Percentiles rank a stretch among this genome's conserved stretches.
Conservation (phyloP, 2,329 filamentous ascomycete genomes). For the Pyricularia sp. region DNA sequence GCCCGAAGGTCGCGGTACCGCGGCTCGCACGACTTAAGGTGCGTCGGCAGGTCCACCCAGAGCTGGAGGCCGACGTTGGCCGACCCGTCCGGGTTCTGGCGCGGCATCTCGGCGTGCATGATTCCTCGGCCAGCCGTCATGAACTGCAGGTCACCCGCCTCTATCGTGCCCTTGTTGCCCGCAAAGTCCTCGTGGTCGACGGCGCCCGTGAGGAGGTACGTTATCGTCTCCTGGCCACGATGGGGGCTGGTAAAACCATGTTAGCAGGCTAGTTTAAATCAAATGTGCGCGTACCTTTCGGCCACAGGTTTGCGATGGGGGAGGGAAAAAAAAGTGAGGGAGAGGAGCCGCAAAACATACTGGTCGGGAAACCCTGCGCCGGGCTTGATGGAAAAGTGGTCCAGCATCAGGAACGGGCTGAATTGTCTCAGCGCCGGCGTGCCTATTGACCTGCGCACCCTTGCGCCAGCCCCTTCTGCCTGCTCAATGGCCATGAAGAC, state of each 20-base stretch:
- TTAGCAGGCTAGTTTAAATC: neutral
- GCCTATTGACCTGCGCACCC: slow-evolving; percentile 77
- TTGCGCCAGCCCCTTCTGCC: slow-evolving; percentile 75
- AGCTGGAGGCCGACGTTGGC: slow-evolving; percentile 82
- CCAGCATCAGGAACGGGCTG: slow-evolving; percentile 89
- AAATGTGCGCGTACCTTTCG: neutral
- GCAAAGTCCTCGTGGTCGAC: slow-evolving; percentile 91
- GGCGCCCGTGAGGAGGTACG: slow-evolving; percentile 73
- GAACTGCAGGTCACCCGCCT: slow-evolving; percentile 85
- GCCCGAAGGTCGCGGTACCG: slow-evolving; percentile 78
- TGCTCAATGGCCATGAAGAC: slow-evolving; percentile 77
- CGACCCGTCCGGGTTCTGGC: slow-evolving; percentile 59
- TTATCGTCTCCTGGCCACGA: slow-evolving; percentile 77
- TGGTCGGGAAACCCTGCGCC: slow-evolving; percentile 89
- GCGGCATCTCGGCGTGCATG: slow-evolving; percentile 92
- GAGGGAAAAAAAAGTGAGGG: neutral
- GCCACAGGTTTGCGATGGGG: neutral
- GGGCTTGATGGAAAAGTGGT: slow-evolving; percentile 71
- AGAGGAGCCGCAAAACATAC: slow-evolving; percentile 14
- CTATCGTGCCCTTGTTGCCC: slow-evolving; percentile 71
- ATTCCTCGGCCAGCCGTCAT: slow-evolving; percentile 92
- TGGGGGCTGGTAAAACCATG: slow-evolving; percentile 28
- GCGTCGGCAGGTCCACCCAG: slow-evolving; percentile 80
- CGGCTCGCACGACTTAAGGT: slow-evolving; percentile 79
- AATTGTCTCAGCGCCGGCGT: slow-evolving; percentile 74